phyloP scores from a whole-genome alignment of 371 early-diverging fungal genomes.

The Apophysomyces trapeziformis region DNA sequence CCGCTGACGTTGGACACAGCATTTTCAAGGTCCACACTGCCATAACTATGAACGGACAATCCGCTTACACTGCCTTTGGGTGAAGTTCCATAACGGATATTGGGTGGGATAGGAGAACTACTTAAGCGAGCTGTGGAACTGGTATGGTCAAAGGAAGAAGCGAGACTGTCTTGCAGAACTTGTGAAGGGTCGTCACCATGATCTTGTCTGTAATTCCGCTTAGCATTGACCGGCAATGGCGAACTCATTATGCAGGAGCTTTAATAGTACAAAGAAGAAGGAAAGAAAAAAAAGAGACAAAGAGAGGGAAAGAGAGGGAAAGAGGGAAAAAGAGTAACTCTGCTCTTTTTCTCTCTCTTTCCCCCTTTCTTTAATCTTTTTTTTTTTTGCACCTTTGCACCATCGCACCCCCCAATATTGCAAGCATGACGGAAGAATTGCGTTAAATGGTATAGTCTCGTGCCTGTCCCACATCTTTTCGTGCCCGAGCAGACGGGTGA shows the following conservation, averaged over 20 bases:
- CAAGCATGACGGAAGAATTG: constrained; percentile 4
- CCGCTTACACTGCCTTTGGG: constrained; percentile 29
- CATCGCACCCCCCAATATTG: constrained; percentile 4
- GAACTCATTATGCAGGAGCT: constrained; percentile 23
- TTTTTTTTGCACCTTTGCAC: constrained; percentile 1
- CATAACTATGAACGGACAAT: constrained; percentile 28
- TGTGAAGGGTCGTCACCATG: constrained; percentile 6
- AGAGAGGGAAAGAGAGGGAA: too few relatives aligned
- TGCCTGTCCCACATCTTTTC: not conserved
- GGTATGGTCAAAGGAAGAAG: constrained; percentile 30
- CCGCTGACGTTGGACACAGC: constrained; percentile 10
- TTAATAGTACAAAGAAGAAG: not conserved
- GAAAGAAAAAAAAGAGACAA: constrained; percentile 12
- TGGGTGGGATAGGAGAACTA: constrained; percentile 37
- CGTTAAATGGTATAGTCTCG: constrained; percentile 7
- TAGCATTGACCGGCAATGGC: constrained; percentile 37
- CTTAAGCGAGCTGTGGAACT: constrained; percentile 29
- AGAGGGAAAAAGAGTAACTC: not conserved
- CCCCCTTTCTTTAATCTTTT: not conserved
- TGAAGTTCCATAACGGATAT: constrained; percentile 33
- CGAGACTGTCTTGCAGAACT: constrained; percentile 21
- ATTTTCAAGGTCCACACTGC: constrained; percentile 20
- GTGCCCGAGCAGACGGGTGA: too few relatives aligned
- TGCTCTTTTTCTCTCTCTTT: not conserved
- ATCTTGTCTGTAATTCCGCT: constrained; percentile 15